Conservation (phyloP, 257 asterid species). For the Capsicum baccatum region DNA sequence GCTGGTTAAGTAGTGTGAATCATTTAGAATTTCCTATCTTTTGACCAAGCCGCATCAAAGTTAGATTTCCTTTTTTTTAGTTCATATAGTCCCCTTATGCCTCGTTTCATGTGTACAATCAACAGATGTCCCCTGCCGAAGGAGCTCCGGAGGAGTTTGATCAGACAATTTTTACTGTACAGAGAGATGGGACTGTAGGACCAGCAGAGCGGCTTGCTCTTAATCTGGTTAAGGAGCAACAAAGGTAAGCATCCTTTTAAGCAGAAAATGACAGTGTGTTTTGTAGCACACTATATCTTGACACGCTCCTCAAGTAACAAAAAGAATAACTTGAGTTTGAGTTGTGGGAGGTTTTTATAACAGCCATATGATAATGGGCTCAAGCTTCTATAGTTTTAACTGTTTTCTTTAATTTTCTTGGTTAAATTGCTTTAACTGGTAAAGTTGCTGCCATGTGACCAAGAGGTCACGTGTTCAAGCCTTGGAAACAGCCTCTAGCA, state of each 20-base stretch:
- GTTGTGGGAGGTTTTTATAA: neutral
- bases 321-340: neutral
- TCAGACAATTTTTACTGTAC: conserved; percentile 84
- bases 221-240: conserved; percentile 82
- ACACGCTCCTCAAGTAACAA: neutral
- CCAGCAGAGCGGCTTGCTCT: conserved; percentile 64
- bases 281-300: neutral
- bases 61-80: neutral
- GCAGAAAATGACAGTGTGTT: neutral
- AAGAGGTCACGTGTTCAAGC: too few relatives aligned
- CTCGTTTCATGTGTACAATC: conserved; percentile 28
- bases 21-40: conserved; percentile 1
- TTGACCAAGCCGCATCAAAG: neutral
- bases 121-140: conserved; percentile 84
- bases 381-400: neutral
- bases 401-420: neutral
- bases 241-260: conserved; percentile 54
- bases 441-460: too few relatives aligned
- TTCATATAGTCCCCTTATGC: conserved; percentile 9
- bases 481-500: too few relatives aligned
- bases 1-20: neutral
- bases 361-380: neutral
- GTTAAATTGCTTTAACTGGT: neutral
- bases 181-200: conserved; percentile 62
- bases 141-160: conserved; percentile 96